Evolutionary conservation across 2,329 filamentous ascomycete species (phyloP), one percentile per base, ranked within the genome.

Genomic region (Capronia americana): DNA sequence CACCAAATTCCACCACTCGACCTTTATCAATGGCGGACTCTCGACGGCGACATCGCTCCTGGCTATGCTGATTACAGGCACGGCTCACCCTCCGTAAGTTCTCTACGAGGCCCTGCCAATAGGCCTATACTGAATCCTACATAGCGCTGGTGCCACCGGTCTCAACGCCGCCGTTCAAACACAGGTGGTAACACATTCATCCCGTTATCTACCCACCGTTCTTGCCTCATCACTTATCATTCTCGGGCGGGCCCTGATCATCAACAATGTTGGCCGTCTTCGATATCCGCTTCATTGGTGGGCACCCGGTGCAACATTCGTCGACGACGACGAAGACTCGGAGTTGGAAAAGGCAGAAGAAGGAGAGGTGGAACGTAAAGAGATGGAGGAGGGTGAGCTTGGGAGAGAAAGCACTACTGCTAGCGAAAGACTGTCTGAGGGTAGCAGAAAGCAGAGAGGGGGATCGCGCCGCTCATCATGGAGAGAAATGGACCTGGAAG

Each of bases 41-140:
- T 70, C 68, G 4, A 70, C 76, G n/a, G 75, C 75, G 14, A 75
- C 74, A 10, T 74, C 75, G 0, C 69, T 77, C n/a, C 76, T 76
- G 11, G 74, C 75, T 4, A 77, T 77, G 76, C 73, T 75, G 51
- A 64, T 77, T 54, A 77, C 76, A 1, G 71, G 74, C 7, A 77
- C 75, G 5, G 74, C 72, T 1, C 76, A 77, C 53, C 75, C 75
- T 6, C 76, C 76, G 50, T 28, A 28, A 28, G 26, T 28, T 28
- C 26, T 5, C 26, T 28, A 28, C 26, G 3, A 28, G 26, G 26
- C 26, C 26, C 26, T 28, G 26, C 26, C 26, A 28, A 28, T 28
- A 28, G 26, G 26, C 26, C 26, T 28, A 5, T 28, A 28, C 26
- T 28, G 26, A 28, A 28, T 28, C 26, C 26, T 28, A 28, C 26